Base-by-base conservation (phyloP, 768 basidiomycete species). In the Rhodotorula taiwanensis region DNA sequence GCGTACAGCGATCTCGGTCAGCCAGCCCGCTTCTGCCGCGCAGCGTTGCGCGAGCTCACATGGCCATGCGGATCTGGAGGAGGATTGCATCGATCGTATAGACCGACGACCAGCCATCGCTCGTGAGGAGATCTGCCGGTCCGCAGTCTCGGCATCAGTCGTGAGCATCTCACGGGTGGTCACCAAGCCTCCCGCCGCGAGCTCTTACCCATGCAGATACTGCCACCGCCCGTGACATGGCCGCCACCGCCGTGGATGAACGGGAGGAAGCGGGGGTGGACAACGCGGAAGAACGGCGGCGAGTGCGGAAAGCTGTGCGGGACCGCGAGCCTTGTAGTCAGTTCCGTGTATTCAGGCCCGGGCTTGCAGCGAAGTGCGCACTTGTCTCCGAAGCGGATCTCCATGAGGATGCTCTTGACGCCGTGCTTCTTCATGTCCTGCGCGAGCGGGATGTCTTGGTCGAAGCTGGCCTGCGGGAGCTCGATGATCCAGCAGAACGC, bases 261-360 rank as follows among this genome's bases (percentile, higher is more conserved):
- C 0, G 85, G 84, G 41, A 86, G 72, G 75, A 87, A 85, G 30
- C 86, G 80, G 0, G 87, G 87, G 30, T 83, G 83, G 28, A 88
- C 79, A 36, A 87, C 83, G 59, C 86, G 81, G 76, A 88, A 86
- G 77, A 86, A 87, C 0, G 87, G 87, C 1, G 86, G 87, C 14
- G 82, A 79, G 69, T 83, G 80, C 0, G 86, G 86, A 73, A 83
- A 87, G 23, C 77, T 78, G 2, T 82, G 79, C 13, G 84, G 84
- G 71, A 86, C 15, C 34, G 8, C 44, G 18, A 57, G 5, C 30
- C 20, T n/a, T 15, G 30, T 41, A 47, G 49, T 5, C 41, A 18
- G 45, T 28, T 11, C 0, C 27, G 51, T 52, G 47, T 16, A 57
- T n/a, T n/a, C n/a, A n/a, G n/a, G n/a, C n/a, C n/a, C n/a, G n/a